Conservation (phyloP, 1,139 yeast species). For the Geotrichum aggregatum region DNA sequence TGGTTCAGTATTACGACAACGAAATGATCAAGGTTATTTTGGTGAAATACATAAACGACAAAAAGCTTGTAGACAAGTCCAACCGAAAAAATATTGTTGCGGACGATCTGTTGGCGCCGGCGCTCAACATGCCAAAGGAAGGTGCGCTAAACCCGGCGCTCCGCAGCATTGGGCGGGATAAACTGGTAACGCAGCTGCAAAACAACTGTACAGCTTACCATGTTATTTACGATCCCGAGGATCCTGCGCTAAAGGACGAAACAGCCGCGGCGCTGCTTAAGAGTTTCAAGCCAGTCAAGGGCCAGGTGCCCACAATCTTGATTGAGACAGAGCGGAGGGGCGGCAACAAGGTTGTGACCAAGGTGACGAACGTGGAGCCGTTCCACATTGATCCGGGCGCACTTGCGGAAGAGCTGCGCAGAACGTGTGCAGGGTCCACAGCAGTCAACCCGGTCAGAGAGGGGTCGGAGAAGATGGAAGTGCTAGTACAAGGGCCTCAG, state of each 20-base stretch:
- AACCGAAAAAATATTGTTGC: slow-evolving; percentile 49
- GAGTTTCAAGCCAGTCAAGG: slow-evolving; percentile 45
- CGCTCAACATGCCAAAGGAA: slow-evolving; percentile 29
- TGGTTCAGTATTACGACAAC: slow-evolving; percentile 45
- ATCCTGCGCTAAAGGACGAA: slow-evolving; percentile 30
- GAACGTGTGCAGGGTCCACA: slow-evolving; percentile 84
- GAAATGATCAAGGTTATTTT: slow-evolving; percentile 52
- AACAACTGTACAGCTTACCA: slow-evolving; percentile 56
- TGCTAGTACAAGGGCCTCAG: slow-evolving; percentile 89
- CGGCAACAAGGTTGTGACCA: slow-evolving; percentile 77
- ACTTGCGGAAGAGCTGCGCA: slow-evolving; percentile 65
- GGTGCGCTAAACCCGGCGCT: slow-evolving; percentile 13
- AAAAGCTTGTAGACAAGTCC: slow-evolving; percentile 50
- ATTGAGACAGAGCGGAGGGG: slow-evolving; percentile 72
- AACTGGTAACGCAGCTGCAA: slow-evolving; percentile 49
- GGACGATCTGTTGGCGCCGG: slow-evolving; percentile 47
- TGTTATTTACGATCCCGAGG: slow-evolving; percentile 50
- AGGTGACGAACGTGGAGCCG: slow-evolving; percentile 63
- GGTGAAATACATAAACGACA: slow-evolving; percentile 52
- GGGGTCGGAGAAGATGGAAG: slow-evolving; percentile 51
- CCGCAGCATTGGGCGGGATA: slow-evolving; percentile 44
- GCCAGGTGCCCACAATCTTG: slow-evolving; percentile 62
- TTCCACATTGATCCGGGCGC: slow-evolving; percentile 62
- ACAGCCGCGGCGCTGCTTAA: slow-evolving; percentile 31
- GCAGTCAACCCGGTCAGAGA: slow-evolving; percentile 53